Evolutionary conservation across 805 yeast species (phyloP).

Genomic region (Ogataea dorogensis): DNA sequence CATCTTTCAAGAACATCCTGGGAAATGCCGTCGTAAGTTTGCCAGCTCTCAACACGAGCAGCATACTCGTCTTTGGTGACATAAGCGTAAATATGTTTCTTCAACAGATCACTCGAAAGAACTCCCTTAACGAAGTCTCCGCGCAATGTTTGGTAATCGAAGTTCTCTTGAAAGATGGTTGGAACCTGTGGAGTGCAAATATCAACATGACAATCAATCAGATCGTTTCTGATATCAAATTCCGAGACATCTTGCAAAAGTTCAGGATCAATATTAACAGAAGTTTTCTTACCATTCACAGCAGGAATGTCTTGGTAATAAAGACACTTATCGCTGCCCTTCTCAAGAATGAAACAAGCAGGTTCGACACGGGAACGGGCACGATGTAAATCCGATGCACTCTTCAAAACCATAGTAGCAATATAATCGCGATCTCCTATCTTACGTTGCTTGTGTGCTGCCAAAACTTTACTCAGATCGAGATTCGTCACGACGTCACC

Average conservation of each 20-base stretch:
- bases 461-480: conserved; percentile 70
- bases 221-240: conserved; percentile 81
- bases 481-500: conserved; percentile 97
- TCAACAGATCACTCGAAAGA: conserved; percentile 82
- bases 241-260: conserved; percentile 73
- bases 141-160: conserved; percentile 86
- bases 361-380: conserved; percentile 80
- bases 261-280: conserved; percentile 78
- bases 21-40: conserved; percentile 86
- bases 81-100: conserved; percentile 87
- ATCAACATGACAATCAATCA: conserved; percentile 95
- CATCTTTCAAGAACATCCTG: conserved; percentile 90
- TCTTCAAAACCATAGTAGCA: conserved; percentile 88
- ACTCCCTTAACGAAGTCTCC: conserved; percentile 90
- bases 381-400: conserved; percentile 81
- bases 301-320: conserved; percentile 78
- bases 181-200: conserved; percentile 94
- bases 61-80: conserved; percentile 80
- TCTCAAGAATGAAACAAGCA: conserved; percentile 80
- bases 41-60: conserved; percentile 93
- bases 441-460: conserved; percentile 69
- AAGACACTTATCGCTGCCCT: conserved; percentile 69
- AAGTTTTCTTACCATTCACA: conserved; percentile 43
- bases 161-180: conserved; percentile 92
- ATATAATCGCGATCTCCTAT: conserved; percentile 84